Base-by-base conservation (phyloP, 1,139 yeast genomes). In the Taphrina flavorubra region DNA sequence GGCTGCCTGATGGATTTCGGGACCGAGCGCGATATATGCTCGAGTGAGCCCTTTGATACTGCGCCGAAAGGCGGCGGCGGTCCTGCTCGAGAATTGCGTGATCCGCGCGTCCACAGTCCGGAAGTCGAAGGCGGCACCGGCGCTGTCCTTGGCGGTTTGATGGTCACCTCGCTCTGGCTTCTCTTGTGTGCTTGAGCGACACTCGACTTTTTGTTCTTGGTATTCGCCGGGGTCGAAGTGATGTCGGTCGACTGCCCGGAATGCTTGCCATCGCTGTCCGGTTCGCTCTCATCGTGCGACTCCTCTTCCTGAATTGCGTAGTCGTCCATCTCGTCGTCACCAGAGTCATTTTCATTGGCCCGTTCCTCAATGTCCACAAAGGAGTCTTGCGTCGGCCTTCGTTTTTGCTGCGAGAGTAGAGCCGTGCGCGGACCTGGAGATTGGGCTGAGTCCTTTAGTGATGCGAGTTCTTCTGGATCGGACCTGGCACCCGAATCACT, bases 271-370 rank as follows among this genome's bases (percentile, higher is more conserved):
- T 46, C 40, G 11, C 18, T 18, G 46, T 55, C 67, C 16, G 34
- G 53, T 5, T 51, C 67, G 51, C 61, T 63, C 6, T 53, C 61
- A 14, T 63, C 67, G 36, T n/a, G 36, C 16, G 37, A 25, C 16
- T 55, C 61, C 16, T 55, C 61, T 13, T 37, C 61, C 14, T 18
- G 37, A 18, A 37, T 51, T 7, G 47, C 58, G 36, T 56, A 25
- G 49, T 56, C 49, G 40, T 53, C 66, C 60, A 63, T 44, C 37
- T 63, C 67, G 14, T 63, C 67, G n/a, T 55, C 67, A 14, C 55
- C 67, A 16, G 67, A 63, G 42, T 63, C 61, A n/a, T 36, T 18
- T 4, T 62, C 65, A 14, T 20, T 34, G 4, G 67, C 67, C 6
- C 67, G 61, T 10, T 34, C 56, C 16, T 46, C 51, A 16, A 25